Percentiles rank a stretch among this genome's conserved stretches.
Evolutionary conservation across 257 asterid genomes (phyloP).

Genomic region (Nemophila menziesii): DNA sequence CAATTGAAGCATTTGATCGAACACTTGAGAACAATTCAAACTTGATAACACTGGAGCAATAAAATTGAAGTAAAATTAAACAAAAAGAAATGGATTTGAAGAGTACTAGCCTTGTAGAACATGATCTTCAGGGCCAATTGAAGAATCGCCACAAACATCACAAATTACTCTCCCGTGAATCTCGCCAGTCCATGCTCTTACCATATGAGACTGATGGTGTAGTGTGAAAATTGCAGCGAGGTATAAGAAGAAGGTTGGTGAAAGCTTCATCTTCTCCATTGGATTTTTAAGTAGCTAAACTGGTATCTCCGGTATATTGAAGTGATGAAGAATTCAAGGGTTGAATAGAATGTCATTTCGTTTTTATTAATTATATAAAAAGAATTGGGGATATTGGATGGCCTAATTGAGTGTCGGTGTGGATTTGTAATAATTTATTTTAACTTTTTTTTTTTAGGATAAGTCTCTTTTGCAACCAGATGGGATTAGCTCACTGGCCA

Average conservation of each 20-base stretch:
- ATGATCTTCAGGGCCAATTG: constrained; percentile 84
- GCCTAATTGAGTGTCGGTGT: no score
- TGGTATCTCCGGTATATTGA: no score
- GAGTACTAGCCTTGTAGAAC: constrained; percentile 36
- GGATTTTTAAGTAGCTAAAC: no score
- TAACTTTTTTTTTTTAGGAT: no score
- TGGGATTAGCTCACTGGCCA: no score
- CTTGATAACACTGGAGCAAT: background rate
- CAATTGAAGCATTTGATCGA: no score
- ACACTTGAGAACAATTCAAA: background rate
- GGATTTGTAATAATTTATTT: no score
- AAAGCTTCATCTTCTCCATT: constrained; percentile 26
- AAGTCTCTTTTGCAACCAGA: no score
- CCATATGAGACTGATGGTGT: constrained; percentile 11
- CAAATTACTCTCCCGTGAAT: constrained; percentile 80
- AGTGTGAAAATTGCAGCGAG: constrained; percentile 11
- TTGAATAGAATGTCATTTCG: no score
- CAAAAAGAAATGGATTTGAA: background rate
- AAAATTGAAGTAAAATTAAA: background rate
- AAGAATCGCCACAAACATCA: constrained; percentile 90
- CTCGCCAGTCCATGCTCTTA: constrained; percentile 73
- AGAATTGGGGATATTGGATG: no score
- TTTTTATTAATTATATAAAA: no score
- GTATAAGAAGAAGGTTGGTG: constrained; percentile 9
- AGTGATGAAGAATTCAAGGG: no score